Evolutionary conservation across 2,329 filamentous ascomycete species (phyloP).

Genomic region (Westerdykella aurantiaca): DNA sequence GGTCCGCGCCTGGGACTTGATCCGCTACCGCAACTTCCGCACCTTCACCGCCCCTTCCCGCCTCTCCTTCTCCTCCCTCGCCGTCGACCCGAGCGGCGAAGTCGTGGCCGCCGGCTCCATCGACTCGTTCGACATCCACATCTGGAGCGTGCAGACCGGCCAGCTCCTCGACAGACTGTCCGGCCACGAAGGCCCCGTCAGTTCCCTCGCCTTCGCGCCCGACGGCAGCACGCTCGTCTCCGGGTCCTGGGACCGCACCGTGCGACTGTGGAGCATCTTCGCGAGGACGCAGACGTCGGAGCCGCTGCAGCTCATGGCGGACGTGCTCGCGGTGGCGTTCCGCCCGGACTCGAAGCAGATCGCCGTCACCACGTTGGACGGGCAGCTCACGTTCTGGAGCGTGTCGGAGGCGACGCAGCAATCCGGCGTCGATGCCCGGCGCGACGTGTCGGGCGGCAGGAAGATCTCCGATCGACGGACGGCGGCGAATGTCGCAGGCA

Average conservation of each 20-base stretch:
- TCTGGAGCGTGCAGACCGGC: constrained; percentile 97
- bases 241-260: constrained; percentile 94
- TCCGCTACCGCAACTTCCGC: constrained; percentile 92
- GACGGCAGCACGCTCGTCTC: constrained; percentile 79
- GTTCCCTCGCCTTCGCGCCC: constrained; percentile 79
- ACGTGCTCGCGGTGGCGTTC: constrained; percentile 80
- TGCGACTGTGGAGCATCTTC: constrained; percentile 94
- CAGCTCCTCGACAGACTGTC: constrained; percentile 86
- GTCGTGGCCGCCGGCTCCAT: constrained; percentile 91
- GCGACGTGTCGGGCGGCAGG: constrained; percentile 88
- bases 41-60: constrained; percentile 93
- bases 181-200: constrained; percentile 91
- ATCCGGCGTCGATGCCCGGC: constrained; percentile 77
- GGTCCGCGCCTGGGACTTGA: constrained; percentile 89
- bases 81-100: constrained; percentile 95
- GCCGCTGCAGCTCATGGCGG: constrained; percentile 83
- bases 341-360: constrained; percentile 87
- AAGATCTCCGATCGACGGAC: constrained; percentile 83
- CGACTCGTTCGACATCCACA: constrained; percentile 94
- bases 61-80: constrained; percentile 86
- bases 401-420: constrained; percentile 82
- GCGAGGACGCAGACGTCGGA: constrained; percentile 90
- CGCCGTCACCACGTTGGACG: constrained; percentile 86
- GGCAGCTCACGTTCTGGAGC: constrained; percentile 92
- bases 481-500: constrained; percentile 83